Conservation (phyloP, 495 filamentous ascomycete genomes). For the Astrocystis sublimbata region DNA sequence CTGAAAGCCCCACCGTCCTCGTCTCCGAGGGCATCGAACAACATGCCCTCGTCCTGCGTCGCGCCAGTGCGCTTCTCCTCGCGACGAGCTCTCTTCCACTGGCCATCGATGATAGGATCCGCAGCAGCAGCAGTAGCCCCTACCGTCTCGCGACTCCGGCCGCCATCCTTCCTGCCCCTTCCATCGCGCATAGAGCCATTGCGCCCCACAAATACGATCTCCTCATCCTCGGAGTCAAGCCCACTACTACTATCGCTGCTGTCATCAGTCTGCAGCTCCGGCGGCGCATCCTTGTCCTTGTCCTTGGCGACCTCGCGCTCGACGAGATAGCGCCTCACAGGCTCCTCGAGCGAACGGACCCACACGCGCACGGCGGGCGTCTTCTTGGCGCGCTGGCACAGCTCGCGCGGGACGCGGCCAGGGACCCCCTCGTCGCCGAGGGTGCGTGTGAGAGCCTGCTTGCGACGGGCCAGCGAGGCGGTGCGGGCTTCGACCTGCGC, state of each 20-base stretch:
- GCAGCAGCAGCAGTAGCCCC: conserved; percentile 21
- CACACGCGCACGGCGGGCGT: conserved; percentile 49
- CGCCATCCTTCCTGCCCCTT: conserved; percentile 33
- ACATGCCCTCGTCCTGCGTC: conserved; percentile 66
- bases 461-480: conserved; percentile 29
- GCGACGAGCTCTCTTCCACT: conserved; percentile 40
- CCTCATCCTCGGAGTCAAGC: conserved; percentile 71
- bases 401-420: conserved; percentile 59
- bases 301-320: conserved; percentile 44
- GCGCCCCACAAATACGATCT: conserved; percentile 89
- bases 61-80: conserved; percentile 47
- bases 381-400: conserved; percentile 52
- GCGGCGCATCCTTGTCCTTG: no score
- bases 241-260: conserved; percentile 51
- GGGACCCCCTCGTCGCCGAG: conserved; percentile 33
- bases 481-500: conserved; percentile 46
- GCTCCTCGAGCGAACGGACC: conserved; percentile 51
- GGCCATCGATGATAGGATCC: neutral
- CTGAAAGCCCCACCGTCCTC: conserved; percentile 79
- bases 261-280: conserved; percentile 10
- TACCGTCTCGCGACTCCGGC: conserved; percentile 9
- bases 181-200: conserved; percentile 73
- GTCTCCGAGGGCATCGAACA: conserved; percentile 73
- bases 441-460: conserved; percentile 30
- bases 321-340: conserved; percentile 45